phyloP scores from a whole-genome alignment of 2,329 filamentous ascomycete species.

The Colletotrichum sp. region DNA sequence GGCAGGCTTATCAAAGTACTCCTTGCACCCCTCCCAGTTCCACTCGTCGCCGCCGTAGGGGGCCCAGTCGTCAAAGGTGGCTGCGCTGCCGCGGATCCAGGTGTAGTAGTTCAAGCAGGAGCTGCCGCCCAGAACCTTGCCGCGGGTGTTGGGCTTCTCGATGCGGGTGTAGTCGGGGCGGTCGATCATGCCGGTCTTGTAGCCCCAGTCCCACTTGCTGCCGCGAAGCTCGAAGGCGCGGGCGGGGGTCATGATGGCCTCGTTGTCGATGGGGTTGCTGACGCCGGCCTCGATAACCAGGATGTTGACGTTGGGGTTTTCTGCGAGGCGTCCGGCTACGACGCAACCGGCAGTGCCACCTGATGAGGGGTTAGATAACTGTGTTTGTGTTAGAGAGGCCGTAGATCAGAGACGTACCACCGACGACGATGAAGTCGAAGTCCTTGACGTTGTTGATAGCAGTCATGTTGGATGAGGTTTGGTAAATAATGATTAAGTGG shows the following conservation, averaged over 20 bases:
- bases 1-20: constrained; percentile 54
- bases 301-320: constrained; percentile 40
- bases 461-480: constrained; percentile 21
- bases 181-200: constrained; percentile 67
- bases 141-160: constrained; percentile 68
- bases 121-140: constrained; percentile 64
- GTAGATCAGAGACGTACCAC: constrained; percentile 6
- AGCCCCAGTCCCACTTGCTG: constrained; percentile 63
- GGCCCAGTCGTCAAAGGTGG: constrained; percentile 71
- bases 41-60: constrained; percentile 74
- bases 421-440: constrained; percentile 47
- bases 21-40: constrained; percentile 57
- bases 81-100: constrained; percentile 63
- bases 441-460: constrained; percentile 8
- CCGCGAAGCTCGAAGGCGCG: constrained; percentile 58
- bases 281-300: constrained; percentile 54
- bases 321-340: constrained; percentile 38
- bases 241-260: constrained; percentile 58
- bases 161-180: constrained; percentile 63
- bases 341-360: constrained; percentile 43
- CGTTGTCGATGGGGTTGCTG: constrained; percentile 51
- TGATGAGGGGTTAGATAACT: constrained; percentile 4
- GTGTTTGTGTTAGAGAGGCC: not conserved
- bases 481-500: not conserved
- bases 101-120: constrained; percentile 68